A percentile compares a stretch with the other conserved stretches of the same genome.
Conservation (phyloP, 306 rosid genomes). For the Pyrus communis region DNA sequence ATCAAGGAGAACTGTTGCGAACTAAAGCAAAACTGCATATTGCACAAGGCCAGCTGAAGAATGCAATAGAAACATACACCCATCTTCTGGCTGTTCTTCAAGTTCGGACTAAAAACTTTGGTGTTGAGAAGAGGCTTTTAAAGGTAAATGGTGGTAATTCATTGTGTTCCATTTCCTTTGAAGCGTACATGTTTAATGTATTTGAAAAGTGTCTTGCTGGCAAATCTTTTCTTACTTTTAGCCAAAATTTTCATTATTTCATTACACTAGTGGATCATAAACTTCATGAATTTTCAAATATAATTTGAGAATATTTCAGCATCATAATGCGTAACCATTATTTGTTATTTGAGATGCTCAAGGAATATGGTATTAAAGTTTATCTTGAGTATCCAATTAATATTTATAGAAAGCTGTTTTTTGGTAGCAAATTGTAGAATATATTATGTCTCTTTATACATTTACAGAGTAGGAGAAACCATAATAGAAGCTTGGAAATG, state of each 20-base stretch:
- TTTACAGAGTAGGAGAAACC: conserved; percentile 43
- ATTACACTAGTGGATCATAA: neutral
- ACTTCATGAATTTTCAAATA: neutral
- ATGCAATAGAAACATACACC: conserved; percentile 59
- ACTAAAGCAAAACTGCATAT: conserved; percentile 80
- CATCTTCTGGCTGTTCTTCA: conserved; percentile 81
- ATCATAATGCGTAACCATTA: neutral
- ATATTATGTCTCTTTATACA: conserved; percentile 3
- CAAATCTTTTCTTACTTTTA: neutral
- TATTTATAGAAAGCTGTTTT: neutral
- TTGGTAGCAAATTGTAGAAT: neutral
- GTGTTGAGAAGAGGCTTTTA: conserved; percentile 39
- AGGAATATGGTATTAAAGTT: neutral
- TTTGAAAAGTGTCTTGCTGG: neutral
- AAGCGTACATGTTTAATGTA: neutral
- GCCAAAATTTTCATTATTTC: neutral
- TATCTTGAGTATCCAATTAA: neutral
- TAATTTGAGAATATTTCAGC: neutral
- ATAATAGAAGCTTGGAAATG: conserved; percentile 66
- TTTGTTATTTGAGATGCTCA: neutral
- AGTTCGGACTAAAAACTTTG: conserved; percentile 52
- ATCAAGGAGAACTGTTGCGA: conserved; percentile 74
- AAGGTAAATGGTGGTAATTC: conserved; percentile 36
- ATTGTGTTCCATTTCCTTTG: neutral
- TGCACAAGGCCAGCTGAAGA: conserved; percentile 68